Evolutionary conservation across 176 grass and related monocot genomes (phyloP), one percentile per base, ranked within the genome.

Genomic region (Zoysia japonica): DNA sequence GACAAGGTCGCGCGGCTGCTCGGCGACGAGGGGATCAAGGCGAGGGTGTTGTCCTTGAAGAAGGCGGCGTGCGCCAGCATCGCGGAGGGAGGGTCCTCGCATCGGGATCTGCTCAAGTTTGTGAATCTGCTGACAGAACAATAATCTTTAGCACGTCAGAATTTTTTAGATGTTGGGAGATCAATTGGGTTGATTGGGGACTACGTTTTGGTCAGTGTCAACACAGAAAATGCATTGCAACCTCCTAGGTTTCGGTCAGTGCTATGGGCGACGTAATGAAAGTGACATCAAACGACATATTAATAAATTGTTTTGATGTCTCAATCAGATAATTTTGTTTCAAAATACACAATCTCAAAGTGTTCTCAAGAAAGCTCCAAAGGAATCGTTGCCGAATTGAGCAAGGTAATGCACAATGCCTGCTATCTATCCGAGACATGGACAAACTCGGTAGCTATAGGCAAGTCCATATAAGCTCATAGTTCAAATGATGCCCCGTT

Each of bases 31-130:
- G 77, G 39, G 7, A 83, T 92, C 72, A 89, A 44, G 62, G 45
- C 35, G 6, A 85, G 56, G 68, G 81, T 63, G 52, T n/a, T 9
- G 55, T 36, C 48, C 6, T 79, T 82, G 90, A 93, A 89, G 85
- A 19, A 41, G 13, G 51, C 41, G 1, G 81, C 85, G 5, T 66
- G 53, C 19, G 11, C 40, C 42, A 78, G 77, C 54, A 47, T 63
- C n/a, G 17, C 44, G 1, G 41, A 78, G n/a, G 87, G 82, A 85
- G 85, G 85, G 1, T 47, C 81, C 35, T 85, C 87, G 5, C 64
- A 74, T 12, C 6, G 76, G 38, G 78, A 87, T 68, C 28, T 87
- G 48, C 80, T 88, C 44, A 53, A 88, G 75, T 9, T 83, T 52
- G 86, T 88, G 14, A 61, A 78, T 43, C 42, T 83, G 37, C 51